Evolutionary conservation across 257 asterid species (phyloP).

Genomic region (Prunella vulgaris): DNA sequence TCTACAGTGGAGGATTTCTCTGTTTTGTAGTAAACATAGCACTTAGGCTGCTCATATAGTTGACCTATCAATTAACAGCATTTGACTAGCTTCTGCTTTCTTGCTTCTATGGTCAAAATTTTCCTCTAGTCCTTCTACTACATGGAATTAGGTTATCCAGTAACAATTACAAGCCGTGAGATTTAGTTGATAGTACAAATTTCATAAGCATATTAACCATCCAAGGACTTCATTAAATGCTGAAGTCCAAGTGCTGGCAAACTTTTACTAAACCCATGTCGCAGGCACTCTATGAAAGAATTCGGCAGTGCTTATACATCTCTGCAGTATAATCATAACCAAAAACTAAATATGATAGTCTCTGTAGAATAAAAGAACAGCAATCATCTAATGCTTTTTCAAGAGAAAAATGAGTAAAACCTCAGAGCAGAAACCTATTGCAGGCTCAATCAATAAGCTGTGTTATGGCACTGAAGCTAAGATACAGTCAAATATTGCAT

Average conservation of each 20-base stretch:
- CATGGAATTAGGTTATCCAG: background rate
- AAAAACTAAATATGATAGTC: background rate
- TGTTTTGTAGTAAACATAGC: background rate
- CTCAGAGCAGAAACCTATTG: background rate
- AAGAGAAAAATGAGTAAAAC: background rate
- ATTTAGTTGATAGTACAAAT: background rate
- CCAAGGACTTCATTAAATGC: constrained; percentile 2
- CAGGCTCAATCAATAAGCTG: background rate
- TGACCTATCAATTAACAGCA: background rate
- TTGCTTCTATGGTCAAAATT: background rate
- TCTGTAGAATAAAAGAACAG: background rate
- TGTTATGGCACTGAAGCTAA: background rate
- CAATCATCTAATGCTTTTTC: background rate
- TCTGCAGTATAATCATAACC: background rate
- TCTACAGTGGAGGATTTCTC: background rate
- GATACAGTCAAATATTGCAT: background rate
- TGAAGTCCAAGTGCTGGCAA: background rate
- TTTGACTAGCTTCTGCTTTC: constrained; percentile 6
- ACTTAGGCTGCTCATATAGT: background rate
- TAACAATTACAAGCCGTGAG: background rate
- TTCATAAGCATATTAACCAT: background rate
- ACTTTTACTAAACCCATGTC: background rate
- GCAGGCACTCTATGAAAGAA: background rate
- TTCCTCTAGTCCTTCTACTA: background rate
- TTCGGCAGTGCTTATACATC: background rate